Evolutionary conservation across 176 grass and related monocot genomes (phyloP), one percentile per base, ranked within the genome.

Genomic region (Elaeis guineensis): DNA sequence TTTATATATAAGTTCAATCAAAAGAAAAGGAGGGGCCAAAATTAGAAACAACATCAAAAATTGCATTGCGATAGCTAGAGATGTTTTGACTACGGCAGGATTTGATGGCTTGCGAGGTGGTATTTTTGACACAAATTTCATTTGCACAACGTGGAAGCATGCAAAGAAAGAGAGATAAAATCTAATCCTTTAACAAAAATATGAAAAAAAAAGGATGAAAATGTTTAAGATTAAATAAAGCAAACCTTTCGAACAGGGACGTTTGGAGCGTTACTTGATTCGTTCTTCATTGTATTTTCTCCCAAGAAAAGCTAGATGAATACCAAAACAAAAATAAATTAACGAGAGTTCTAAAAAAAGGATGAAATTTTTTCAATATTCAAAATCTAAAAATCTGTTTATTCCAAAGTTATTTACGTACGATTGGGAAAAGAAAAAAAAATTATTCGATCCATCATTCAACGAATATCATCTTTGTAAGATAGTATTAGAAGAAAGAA

Each of bases 91-190:
- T 62, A 70, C 29, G 16, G 30, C 3, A 17, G 9, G 49, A 12
- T 51, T 76, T 52, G 19, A 19, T 21, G 32, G 12, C 66, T 71
- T 78, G 9, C 25, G 65, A 20, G 58, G 18, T 28, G 66, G 75
- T 12, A 54, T 54, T 78, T 70, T 71, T 61, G 75, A 66, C 25
- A 21, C 25, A 50, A 78, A 70, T 70, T 78, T 78, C 66, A 70
- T 17, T 59, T 78, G 59, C n/a, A 44, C 14, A 14, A 44, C 12
- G 14, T 44, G 11, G 9, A 44, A 44, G 6, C 35, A 44, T 12
- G 35, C 14, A 11, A 44, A 44, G 9, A 44, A 44, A 44, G 6
- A 44, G 35, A 44, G 35, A 12, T 11, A 44, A 12, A 44, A 44
- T 14, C 35, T 44, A 44, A 44, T 44, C 35, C 35, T 44, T 30